Evolutionary conservation across 441 rosid genomes (phyloP), one percentile per base, ranked within the genome.

Genomic region (Pelargonium myrrhifolium): DNA sequence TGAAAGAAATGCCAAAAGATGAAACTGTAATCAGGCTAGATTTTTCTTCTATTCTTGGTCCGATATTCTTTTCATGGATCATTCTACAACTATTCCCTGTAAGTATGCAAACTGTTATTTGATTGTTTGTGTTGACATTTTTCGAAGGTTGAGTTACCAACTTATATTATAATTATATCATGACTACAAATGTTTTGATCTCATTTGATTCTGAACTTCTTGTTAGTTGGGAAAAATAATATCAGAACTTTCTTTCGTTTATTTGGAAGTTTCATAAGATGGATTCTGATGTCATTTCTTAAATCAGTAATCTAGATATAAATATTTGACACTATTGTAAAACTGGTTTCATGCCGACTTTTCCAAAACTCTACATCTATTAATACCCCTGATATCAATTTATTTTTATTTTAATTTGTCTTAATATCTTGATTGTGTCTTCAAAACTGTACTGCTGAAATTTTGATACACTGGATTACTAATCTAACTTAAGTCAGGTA

Each of bases 31-130:
- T 61, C 21, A 76, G 64, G 72, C 31, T 70, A 61, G 99, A 94
- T 69, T 55, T 88, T 2, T 72, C 97, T 35, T 87, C 97, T 70
- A 64, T 81, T 73, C 74, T 94, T 67, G 97, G 98, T 22, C 79
- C 98, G 9, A 84, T 92, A 61, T 91, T 94, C 82, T 94, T 89
- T 76, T 79, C 92, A 24, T 94, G 99, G 99, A 92, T 92, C 78
- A 64, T 91, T 75, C 76, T 94, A 68, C 97, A 85, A 76, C 82
- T 91, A 11, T 94, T 94, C 81, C 96, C 99, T 4, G 99, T 94
- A 84, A 91, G 99, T 75, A 73, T 56, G 70, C 45, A 42, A 68
- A 74, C 43, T 37, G 10, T 31, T 58, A 20, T 70, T 47, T 42
- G 8, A 42, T 59, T 31, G 60, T 58, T 17, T n/a, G n/a, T 3